These are phyloP conservation scores for Claviceps paspali DNA, from an alignment of 2,329 filamentous ascomycete species.

Conservation along the genomic window DNA sequence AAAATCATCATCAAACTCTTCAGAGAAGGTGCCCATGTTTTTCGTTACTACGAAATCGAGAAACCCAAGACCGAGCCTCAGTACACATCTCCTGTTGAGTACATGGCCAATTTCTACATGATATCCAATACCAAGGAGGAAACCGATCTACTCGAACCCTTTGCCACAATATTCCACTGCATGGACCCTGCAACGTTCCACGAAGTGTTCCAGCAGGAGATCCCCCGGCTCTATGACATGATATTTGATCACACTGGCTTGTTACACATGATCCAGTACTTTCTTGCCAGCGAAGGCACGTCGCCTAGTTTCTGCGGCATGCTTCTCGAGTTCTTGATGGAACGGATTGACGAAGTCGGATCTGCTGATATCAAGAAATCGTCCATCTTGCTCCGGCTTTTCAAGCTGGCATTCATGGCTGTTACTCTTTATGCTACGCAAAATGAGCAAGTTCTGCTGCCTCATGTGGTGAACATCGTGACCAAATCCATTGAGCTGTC, in stretches of 20 bases:
- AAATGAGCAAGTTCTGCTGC: slow-evolving; percentile 89
- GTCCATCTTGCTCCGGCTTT: slow-evolving; percentile 80
- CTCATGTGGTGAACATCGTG: slow-evolving; percentile 93
- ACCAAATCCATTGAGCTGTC: slow-evolving; percentile 95
- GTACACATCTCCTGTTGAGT: slow-evolving; percentile 72
- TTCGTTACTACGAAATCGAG: slow-evolving; percentile 91
- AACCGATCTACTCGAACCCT: slow-evolving; percentile 92
- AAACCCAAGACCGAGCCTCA: slow-evolving; percentile 57
- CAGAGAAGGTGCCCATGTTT: slow-evolving; percentile 88
- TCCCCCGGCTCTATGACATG: slow-evolving; percentile 91
- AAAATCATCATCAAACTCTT: slow-evolving; percentile 94
- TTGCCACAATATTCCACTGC: slow-evolving; percentile 95
- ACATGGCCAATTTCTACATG: slow-evolving; percentile 90
- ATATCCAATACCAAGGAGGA: slow-evolving; percentile 89
- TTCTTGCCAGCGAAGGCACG: slow-evolving; percentile 95
- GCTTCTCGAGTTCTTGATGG: slow-evolving; percentile 95
- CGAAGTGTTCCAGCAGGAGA: slow-evolving; percentile 95
- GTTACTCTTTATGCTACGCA: slow-evolving; percentile 89
- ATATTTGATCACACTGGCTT: slow-evolving; percentile 94
- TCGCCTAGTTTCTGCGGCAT: slow-evolving; percentile 96
- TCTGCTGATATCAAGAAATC: slow-evolving; percentile 85
- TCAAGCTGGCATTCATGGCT: slow-evolving; percentile 98
- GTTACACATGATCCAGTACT: slow-evolving; percentile 92
- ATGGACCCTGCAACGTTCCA: slow-evolving; percentile 97
- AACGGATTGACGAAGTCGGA: slow-evolving; percentile 86